Percentiles rank a stretch among this genome's conserved stretches.
Conservation (phyloP, 768 basidiomycete species). For the Tricholoma furcatifolium region DNA sequence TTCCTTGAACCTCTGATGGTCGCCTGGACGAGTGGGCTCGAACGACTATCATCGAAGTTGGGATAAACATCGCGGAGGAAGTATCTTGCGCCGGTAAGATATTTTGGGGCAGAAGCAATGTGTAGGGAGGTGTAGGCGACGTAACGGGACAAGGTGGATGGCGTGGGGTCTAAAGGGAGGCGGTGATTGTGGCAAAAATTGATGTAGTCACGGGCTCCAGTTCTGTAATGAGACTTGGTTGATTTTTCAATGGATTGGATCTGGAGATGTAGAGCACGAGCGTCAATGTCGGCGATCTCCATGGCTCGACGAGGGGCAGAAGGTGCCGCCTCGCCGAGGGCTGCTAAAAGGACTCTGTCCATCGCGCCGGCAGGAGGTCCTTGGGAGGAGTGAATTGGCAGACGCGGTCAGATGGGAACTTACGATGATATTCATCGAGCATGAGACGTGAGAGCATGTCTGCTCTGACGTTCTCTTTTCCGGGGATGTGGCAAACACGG, state of each 20-base stretch:
- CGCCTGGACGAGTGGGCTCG: no score
- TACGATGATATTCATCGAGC: no score
- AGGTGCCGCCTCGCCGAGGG: slow-evolving; percentile 12
- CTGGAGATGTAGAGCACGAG: no score
- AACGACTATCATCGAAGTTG: slow-evolving; percentile 13
- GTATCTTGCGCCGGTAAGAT: no score
- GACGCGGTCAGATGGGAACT: no score
- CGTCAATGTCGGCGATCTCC: neutral
- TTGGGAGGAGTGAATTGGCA: slow-evolving; percentile 17
- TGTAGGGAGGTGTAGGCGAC: slow-evolving; percentile 15
- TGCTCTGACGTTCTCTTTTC: no score
- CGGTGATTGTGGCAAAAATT: slow-evolving; percentile 5
- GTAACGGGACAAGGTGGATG: slow-evolving; percentile 18
- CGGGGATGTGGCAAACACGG: slow-evolving; percentile 18
- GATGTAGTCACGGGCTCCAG: no score
- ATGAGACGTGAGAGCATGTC: no score
- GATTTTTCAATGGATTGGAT: slow-evolving; percentile 15
- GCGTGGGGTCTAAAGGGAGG: no score
- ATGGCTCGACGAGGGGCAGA: no score
- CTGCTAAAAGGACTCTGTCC: slow-evolving; percentile 19
- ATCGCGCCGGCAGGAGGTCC: slow-evolving; percentile 18
- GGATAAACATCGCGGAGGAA: slow-evolving; percentile 19
- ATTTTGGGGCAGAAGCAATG: slow-evolving; percentile 15
- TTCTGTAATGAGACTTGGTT: slow-evolving; percentile 14
- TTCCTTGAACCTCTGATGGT: slow-evolving; percentile 19